Evolutionary conservation across 192 early-diverging fungal species (phyloP), one percentile per base, ranked within the genome.

Genomic region (Coemansia sp.): DNA sequence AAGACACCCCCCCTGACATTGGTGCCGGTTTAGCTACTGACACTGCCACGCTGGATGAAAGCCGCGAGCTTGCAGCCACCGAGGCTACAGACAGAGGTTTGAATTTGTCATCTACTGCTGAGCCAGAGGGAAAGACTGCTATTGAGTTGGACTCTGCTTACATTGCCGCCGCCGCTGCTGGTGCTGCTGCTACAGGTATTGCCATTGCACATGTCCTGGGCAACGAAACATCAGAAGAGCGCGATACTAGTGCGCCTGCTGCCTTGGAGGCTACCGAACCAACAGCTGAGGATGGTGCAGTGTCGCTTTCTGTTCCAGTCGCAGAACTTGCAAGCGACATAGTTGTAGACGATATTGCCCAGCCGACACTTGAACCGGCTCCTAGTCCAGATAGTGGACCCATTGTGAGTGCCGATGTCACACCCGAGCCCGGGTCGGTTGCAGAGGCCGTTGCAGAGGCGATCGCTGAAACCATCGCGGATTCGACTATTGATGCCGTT

Each of bases 361-460:
- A 44, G 14, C 38, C 38, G 14, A 44, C 38, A 44, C 4, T 16
- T 16, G 38, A 44, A 16, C 12, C 38, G 16, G 12, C 38, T 44
- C 14, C 38, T 16, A 44, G 38, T 19, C 51, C 8, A 52, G 22
- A 26, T 52, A 16, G 24, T 21, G 34, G 19, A 47, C 24, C 38
- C 38, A 44, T 44, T 44, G 38, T 44, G 10, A 16, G 3, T 44
- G 12, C 38, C 14, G 54, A 12, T 21, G 25, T 54, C 34, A 53
- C 41, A 2, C 19, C 21, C 22, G 27, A 26, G 60, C n/a, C 55
- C 22, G 32, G 18, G 31, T 54, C 55, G 57, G 57, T 56, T 2
- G 56, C 49, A 19, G 28, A 57, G 14, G 55, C 61, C 28, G 54
- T 62, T 38, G 60, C 52, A n/a, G 68, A 64, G 9, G 24, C 54